phyloP scores from a whole-genome alignment of 2,329 filamentous ascomycete genomes.

The Ceratocystis papillata region DNA sequence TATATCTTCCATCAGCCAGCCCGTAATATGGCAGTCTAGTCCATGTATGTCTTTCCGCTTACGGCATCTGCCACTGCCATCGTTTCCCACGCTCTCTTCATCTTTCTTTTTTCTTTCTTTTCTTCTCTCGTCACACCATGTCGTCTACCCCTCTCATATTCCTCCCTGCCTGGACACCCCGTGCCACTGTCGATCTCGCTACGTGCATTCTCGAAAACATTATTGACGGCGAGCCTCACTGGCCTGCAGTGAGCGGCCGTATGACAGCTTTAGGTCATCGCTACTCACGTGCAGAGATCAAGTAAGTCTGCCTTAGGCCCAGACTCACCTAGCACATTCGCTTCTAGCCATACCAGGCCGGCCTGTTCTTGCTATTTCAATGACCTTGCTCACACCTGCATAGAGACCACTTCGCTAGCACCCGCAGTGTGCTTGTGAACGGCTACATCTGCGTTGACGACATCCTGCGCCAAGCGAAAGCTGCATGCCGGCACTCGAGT shows the following conservation, averaged over 20 bases:
- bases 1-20: too few relatives aligned
- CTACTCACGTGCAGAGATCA: background rate
- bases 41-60: too few relatives aligned
- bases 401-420: background rate
- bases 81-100: background rate
- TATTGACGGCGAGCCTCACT: background rate
- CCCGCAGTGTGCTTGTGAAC: background rate
- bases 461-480: background rate
- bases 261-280: background rate
- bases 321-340: background rate
- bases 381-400: background rate
- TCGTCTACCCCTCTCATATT: background rate
- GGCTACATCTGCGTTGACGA: background rate
- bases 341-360: background rate
- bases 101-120: background rate
- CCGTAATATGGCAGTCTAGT: too few relatives aligned
- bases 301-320: background rate
- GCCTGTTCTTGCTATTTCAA: background rate
- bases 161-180: slow-evolving; percentile 6
- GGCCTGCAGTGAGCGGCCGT: background rate
- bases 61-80: too few relatives aligned
- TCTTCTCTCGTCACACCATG: background rate
- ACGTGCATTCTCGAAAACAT: background rate
- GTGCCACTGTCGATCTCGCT: slow-evolving; percentile 7
- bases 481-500: background rate